Conservation (phyloP, 2,329 filamentous ascomycete species). For the Aplosporella prunicola region DNA sequence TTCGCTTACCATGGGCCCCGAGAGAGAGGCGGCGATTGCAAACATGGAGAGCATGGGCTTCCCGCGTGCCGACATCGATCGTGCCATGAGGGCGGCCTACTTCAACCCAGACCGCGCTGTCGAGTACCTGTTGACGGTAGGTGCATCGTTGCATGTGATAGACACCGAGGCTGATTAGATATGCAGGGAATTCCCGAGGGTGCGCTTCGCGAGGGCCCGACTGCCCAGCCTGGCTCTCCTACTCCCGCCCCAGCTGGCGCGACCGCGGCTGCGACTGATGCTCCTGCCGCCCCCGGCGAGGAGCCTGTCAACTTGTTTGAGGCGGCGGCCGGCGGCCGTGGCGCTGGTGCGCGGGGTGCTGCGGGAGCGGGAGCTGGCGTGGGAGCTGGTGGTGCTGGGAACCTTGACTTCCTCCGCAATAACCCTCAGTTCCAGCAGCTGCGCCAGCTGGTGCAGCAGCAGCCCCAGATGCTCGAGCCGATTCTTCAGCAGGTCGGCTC, state of each 20-base stretch:
- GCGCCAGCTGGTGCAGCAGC: conserved; percentile 91
- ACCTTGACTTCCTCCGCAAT: conserved; percentile 86
- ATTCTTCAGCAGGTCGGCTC: conserved; percentile 93
- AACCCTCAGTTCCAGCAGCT: conserved; percentile 98
- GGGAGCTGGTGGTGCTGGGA: conserved; percentile 51
- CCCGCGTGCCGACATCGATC: conserved; percentile 74
- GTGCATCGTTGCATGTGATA: conserved; percentile 23
- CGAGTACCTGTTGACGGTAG: conserved; percentile 82
- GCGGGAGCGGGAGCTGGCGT: conserved; percentile 43
- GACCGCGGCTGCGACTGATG: conserved; percentile 12
- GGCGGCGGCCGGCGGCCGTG: conserved; percentile 59
- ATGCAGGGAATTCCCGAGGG: conserved; percentile 80
- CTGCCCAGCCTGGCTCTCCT: conserved; percentile 32
- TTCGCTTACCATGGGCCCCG: conserved; percentile 75
- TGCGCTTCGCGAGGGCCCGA: conserved; percentile 57
- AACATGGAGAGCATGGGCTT: conserved; percentile 99
- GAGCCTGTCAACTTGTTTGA: conserved; percentile 84
- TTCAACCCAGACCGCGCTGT: conserved; percentile 96
- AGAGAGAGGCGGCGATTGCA: conserved; percentile 70
- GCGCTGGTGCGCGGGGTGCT: conserved; percentile 37
- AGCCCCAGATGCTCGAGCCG: conserved; percentile 96
- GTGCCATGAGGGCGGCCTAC: conserved; percentile 91
- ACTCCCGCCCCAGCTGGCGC: conserved; percentile 30
- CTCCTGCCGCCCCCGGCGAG: conserved; percentile 33
- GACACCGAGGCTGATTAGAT: not conserved